A percentile compares a stretch with the other conserved stretches of the same genome.
phyloP scores from a whole-genome alignment of 768 basidiomycete species.

The Amylocystis lapponica region DNA sequence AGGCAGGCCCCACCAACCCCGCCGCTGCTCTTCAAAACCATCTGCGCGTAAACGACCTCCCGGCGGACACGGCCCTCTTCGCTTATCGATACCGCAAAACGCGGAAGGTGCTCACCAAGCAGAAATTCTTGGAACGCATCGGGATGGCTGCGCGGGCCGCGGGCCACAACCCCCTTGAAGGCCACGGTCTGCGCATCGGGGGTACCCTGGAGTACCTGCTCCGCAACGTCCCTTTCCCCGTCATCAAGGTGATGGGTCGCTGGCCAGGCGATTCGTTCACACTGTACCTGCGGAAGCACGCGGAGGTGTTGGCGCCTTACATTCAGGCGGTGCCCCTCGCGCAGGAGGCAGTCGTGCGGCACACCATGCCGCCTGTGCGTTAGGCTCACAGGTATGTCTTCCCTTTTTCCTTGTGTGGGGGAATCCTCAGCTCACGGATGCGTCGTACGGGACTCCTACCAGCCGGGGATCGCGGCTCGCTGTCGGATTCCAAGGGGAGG shows the following conservation, averaged over 20 bases:
- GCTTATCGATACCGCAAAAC: conserved; percentile 14
- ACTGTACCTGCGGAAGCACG: conserved; percentile 22
- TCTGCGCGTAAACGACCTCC: conserved; percentile 24
- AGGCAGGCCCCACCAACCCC: no score
- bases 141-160: conserved; percentile 6
- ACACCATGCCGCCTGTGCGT: neutral
- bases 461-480: neutral
- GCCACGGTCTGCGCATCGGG: conserved; percentile 27
- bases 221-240: conserved; percentile 30
- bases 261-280: conserved; percentile 33
- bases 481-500: neutral
- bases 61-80: conserved; percentile 18
- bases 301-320: conserved; percentile 24
- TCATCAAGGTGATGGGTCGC: conserved; percentile 28
- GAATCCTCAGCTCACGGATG: neutral
- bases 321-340: conserved; percentile 12
- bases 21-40: conserved; percentile 22
- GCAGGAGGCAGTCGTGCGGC: neutral
- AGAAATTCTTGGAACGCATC: conserved; percentile 18
- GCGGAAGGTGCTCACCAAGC: conserved; percentile 22
- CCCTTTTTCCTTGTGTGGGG: neutral
- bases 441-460: neutral
- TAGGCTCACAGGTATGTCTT: neutral
- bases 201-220: conserved; percentile 34
- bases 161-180: conserved; percentile 14